Percentiles rank a stretch among this genome's conserved stretches.
Conservation (phyloP, 2,329 filamentous ascomycete genomes). For the Camptophora hylomeconis region DNA sequence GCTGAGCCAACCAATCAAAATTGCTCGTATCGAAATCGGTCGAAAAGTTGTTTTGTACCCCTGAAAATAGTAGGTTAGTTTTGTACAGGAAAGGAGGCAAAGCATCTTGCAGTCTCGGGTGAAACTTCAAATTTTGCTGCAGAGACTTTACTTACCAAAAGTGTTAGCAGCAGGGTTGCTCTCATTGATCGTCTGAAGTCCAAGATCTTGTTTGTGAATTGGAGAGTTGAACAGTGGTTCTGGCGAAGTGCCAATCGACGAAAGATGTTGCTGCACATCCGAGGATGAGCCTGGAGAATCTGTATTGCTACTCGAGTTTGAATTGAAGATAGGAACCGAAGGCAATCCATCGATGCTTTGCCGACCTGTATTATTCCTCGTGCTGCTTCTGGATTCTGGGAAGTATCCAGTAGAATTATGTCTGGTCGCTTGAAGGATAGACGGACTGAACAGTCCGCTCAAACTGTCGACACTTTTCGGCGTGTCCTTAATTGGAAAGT, state of each 20-base stretch:
- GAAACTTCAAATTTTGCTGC: slow-evolving; percentile 30
- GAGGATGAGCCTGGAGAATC: slow-evolving; percentile 36
- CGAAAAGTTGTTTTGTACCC: slow-evolving; percentile 18
- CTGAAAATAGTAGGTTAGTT: slow-evolving; percentile 12
- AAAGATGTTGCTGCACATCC: slow-evolving; percentile 32
- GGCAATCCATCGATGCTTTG: slow-evolving; percentile 4
- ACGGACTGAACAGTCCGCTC: slow-evolving; percentile 47
- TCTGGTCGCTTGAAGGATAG: slow-evolving; percentile 34
- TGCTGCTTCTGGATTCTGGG: slow-evolving; percentile 30
- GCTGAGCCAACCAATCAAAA: slow-evolving; percentile 54
- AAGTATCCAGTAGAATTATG: slow-evolving; percentile 28
- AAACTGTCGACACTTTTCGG: slow-evolving; percentile 29
- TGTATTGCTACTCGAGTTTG: slow-evolving; percentile 26
- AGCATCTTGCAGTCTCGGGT: slow-evolving; percentile 26
- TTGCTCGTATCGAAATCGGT: slow-evolving; percentile 4
- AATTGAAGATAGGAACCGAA: slow-evolving; percentile 16
- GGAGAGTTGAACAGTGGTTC: slow-evolving; percentile 33
- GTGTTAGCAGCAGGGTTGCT: slow-evolving; percentile 12
- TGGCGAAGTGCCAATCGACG: slow-evolving; percentile 38
- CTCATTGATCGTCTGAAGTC: slow-evolving; percentile 20
- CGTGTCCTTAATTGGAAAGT: slow-evolving; percentile 5
- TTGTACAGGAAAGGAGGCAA: slow-evolving; percentile 20
- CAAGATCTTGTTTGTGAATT: slow-evolving; percentile 24
- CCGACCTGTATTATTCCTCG: too few relatives aligned
- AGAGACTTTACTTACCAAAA: slow-evolving; percentile 31